Evolutionary conservation across 1,139 yeast genomes (phyloP), one percentile per base, ranked within the genome.

Genomic region (Pichiaceae sp.): DNA sequence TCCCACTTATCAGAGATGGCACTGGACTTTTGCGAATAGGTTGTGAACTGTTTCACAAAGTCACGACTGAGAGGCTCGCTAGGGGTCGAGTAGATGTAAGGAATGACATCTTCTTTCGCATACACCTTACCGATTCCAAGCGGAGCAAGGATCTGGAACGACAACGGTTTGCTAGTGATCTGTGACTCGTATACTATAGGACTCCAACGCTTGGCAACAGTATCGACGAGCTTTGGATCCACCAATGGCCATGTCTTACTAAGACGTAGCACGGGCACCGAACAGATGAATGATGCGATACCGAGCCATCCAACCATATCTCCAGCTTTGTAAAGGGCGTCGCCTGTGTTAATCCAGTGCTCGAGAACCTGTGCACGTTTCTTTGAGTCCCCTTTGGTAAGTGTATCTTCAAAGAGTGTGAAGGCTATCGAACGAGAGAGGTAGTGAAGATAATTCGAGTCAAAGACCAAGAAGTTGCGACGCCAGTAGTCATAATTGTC

Each of bases 271-370:
- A 89, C 70, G 0, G 96, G 94, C 39, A 82, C 78, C 0, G 95
- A 84, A 50, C 95, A 79, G 3, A 89, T 69, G 2, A 83, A 71
- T 1, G 93, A 78, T 1, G 95, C 87, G 47, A 89, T 79, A 1
- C 96, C 96, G 27, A 86, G 63, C 97, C 97, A 91, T 23, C 94
- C 81, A 1, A 89, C 89, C 91, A 87, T 85, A 54, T 91, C 95
- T 35, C 98, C 98, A 20, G 75, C 64, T 44, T 75, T 75, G 52
- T 86, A 94, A 43, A 89, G 71, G 26, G 70, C 63, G 45, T 84
- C 76, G 4, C 96, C 97, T 34, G 89, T 65, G 44, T 79, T 78
- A 35, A 89, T 83, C 98, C 97, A 91, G 55, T 78, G 82, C 38
- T 78, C 77, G 32, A 89, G 57, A 11, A 87, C 54, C 32, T 72